Conservation (phyloP, 192 early-diverging fungal species). For the Piromyces finnis region DNA sequence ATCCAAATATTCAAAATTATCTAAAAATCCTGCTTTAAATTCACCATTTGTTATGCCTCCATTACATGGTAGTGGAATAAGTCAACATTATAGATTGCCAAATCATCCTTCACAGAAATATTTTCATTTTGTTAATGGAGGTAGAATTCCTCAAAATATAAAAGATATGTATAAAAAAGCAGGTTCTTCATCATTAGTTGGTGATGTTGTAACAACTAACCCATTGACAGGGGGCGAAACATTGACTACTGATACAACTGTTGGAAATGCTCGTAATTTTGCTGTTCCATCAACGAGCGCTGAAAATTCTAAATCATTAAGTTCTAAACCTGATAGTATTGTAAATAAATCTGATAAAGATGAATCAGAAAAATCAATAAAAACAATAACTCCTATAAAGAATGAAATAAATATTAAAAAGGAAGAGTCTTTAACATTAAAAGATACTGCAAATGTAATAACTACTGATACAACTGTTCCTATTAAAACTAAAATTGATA, state of each 20-base stretch:
- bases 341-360: not conserved
- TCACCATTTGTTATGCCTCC: not conserved
- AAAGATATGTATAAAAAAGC: not conserved
- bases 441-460: not conserved
- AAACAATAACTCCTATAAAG: not conserved
- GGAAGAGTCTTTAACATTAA: not conserved
- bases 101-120: not conserved
- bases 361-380: not conserved
- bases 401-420: not conserved
- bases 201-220: not conserved
- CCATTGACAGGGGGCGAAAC: not conserved
- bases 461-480: not conserved
- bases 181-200: not conserved
- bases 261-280: not conserved
- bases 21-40: not conserved
- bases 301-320: not conserved
- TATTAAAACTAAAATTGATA: not conserved
- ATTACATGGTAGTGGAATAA: not conserved
- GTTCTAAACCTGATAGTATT: not conserved
- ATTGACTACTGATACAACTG: not conserved
- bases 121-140: not conserved
- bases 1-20: not conserved
- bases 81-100: not conserved
- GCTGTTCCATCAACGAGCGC: not conserved
- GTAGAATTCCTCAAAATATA: not conserved